A percentile compares a stretch with the other conserved stretches of the same genome.
phyloP scores from a whole-genome alignment of 208 protist genomes.

The Leptomonas pyrrhocoris region DNA sequence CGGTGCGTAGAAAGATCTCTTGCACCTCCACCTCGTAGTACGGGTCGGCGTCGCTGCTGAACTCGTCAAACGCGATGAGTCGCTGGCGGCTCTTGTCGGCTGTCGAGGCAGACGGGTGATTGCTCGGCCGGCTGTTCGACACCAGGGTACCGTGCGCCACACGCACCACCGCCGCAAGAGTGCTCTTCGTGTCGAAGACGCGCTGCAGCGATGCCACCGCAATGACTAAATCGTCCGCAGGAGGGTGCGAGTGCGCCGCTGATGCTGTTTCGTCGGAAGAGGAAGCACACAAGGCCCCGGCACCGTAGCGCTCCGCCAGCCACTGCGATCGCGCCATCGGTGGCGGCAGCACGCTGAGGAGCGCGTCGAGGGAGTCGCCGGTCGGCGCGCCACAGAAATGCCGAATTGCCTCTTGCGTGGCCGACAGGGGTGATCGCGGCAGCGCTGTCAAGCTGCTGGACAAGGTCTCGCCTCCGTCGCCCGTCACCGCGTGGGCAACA shows the following conservation, averaged over 20 bases:
- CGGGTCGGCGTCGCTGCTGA: conserved; percentile 68
- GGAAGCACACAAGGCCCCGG: conserved; percentile 9
- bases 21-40: conserved; percentile 53
- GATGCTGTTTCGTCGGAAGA: background rate
- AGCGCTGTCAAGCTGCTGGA: conserved; percentile 46
- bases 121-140: background rate
- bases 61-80: conserved; percentile 70
- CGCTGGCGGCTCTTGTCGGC: background rate
- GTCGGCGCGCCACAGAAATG: conserved; percentile 66
- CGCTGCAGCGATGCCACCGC: conserved; percentile 66
- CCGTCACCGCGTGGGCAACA: conserved; percentile 75
- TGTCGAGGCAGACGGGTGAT: background rate
- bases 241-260: background rate
- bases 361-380: conserved; percentile 57
- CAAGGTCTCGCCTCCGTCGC: conserved; percentile 53
- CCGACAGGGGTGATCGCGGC: conserved; percentile 65
- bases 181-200: conserved; percentile 39
- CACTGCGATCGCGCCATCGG: conserved; percentile 37
- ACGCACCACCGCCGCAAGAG: conserved; percentile 66
- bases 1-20: conserved; percentile 50
- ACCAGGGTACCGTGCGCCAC: conserved; percentile 60
- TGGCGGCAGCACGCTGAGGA: conserved; percentile 68
- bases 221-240: conserved; percentile 26
- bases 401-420: conserved; percentile 69
- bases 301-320: conserved; percentile 53